A percentile compares a stretch with the other conserved stretches of the same genome.
Conservation (phyloP, 441 rosid genomes). For the Adansonia rubrostipa region DNA sequence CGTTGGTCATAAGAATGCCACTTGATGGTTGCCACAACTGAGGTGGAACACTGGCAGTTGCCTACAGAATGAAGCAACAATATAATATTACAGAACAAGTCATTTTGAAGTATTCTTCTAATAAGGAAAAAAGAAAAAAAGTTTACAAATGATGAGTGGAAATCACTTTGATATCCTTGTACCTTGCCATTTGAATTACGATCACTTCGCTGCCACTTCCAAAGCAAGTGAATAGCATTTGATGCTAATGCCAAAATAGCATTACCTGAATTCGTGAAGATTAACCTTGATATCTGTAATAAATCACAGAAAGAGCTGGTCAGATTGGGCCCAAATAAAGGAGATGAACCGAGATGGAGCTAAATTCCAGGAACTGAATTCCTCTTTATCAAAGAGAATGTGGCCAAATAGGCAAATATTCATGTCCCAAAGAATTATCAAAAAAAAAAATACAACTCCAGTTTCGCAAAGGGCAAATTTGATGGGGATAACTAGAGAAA, state of each 20-base stretch:
- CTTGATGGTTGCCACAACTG: conserved; percentile 87
- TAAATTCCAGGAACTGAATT: neutral
- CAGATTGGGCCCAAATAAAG: conserved; percentile 16
- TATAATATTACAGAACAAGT: conserved; percentile 8
- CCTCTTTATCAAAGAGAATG: neutral
- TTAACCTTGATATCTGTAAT: conserved; percentile 92
- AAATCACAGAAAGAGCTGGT: conserved; percentile 28
- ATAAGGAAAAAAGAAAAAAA: neutral
- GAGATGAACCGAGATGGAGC: neutral
- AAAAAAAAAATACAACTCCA: neutral
- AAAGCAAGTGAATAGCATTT: conserved; percentile 93
- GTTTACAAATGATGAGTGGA: neutral
- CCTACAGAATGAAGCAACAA: conserved; percentile 49
- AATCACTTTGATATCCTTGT: conserved; percentile 29
- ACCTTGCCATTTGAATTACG: conserved; percentile 94
- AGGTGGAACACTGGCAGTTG: conserved; percentile 73
- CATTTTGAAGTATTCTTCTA: conserved; percentile 19
- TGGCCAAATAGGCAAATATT: conserved; percentile 4
- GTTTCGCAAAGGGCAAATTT: neutral
- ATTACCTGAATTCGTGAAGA: conserved; percentile 94
- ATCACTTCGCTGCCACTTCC: conserved; percentile 98
- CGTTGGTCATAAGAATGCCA: conserved; percentile 84
- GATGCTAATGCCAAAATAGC: conserved; percentile 96
- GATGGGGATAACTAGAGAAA: neutral
- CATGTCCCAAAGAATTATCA: no score